Base-by-base conservation (phyloP, 2,329 filamentous ascomycete species). In the Iodosphaeria phyllophila region DNA sequence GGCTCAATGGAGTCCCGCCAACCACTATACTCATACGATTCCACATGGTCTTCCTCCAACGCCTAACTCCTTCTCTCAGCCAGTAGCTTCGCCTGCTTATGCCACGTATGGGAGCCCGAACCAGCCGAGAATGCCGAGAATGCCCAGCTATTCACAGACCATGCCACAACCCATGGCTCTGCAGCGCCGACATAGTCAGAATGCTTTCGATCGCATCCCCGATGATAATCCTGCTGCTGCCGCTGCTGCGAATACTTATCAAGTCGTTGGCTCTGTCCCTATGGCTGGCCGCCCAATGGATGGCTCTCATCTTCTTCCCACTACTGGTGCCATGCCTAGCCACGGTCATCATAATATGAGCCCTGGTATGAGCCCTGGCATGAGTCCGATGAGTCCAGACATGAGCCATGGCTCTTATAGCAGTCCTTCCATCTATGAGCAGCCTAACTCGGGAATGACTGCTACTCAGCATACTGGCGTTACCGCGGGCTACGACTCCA, bases 391-490 rank as follows among this genome's bases (percentile, higher is more conserved):
- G n/a, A n/a, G 20, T 13, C 25, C 22, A 9, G 16, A 19, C 6
- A 26, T 26, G 24, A n/a, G 18, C 13, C 24, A 26, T 15, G n/a
- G 19, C 5, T 22, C 25, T 10, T 27, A 18, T 11, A 18, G 25
- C 20, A 16, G 10, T 5, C 14, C 20, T 11, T 17, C 19, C 6
- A 16, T 27, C 20, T 27, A 27, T 20, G 25, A 27, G 14, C 19
- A 19, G n/a, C 25, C 25, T 11, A 18, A n/a, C n/a, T n/a, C n/a
- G n/a, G n/a, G n/a, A n/a, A n/a, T n/a, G n/a, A n/a, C n/a, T n/a
- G n/a, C n/a, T n/a, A n/a, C n/a, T n/a, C n/a, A n/a, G n/a, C n/a
- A n/a, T n/a, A n/a, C n/a, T n/a, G n/a, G n/a, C n/a, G n/a, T n/a
- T n/a, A n/a, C n/a, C n/a, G n/a, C n/a, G n/a, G n/a, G n/a, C n/a